These are phyloP conservation scores for Acanthochlamys bracteata DNA, from an alignment of 106 monocot genomes.

Conservation along the genomic window DNA sequence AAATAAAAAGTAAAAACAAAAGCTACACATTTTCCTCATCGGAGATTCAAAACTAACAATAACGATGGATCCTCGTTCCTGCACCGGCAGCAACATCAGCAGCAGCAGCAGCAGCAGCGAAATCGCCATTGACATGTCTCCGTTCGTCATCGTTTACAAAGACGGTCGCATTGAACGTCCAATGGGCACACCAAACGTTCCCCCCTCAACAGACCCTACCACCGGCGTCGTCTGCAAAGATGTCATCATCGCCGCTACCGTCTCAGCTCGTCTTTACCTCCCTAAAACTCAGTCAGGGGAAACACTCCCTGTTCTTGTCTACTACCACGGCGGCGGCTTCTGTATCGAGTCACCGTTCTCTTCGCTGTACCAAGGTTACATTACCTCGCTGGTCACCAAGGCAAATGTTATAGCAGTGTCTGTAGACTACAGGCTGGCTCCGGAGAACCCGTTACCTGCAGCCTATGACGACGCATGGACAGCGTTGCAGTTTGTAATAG, in stretches of 20 bases:
- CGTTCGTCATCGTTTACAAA: neutral
- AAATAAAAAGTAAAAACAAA: too few relatives aligned
- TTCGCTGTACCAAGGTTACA: neutral
- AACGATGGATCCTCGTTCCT: too few relatives aligned
- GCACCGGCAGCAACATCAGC: too few relatives aligned
- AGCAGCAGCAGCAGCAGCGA: neutral
- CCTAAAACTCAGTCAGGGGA: neutral
- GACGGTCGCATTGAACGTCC: constrained; percentile 2
- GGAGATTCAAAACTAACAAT: too few relatives aligned
- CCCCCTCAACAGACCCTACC: neutral
- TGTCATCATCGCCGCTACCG: neutral
- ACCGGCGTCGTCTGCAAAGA: neutral
- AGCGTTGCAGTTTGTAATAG: neutral
- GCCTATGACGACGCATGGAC: constrained; percentile 12
- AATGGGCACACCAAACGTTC: neutral
- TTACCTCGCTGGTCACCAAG: neutral
- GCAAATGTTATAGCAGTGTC: neutral
- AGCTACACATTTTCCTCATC: too few relatives aligned
- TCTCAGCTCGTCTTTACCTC: constrained; percentile 7
- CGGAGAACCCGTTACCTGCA: constrained; percentile 23
- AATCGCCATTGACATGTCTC: neutral
- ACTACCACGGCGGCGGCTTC: constrained; percentile 10
- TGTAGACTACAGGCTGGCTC: constrained; percentile 28
- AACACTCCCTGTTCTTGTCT: neutral
- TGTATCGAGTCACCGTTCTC: constrained; percentile 3